Percentiles rank a stretch among this genome's conserved stretches.
These are phyloP conservation scores for Crucihimalaya himalaica DNA, from an alignment of 345 rosid species.

Conservation along the genomic window DNA sequence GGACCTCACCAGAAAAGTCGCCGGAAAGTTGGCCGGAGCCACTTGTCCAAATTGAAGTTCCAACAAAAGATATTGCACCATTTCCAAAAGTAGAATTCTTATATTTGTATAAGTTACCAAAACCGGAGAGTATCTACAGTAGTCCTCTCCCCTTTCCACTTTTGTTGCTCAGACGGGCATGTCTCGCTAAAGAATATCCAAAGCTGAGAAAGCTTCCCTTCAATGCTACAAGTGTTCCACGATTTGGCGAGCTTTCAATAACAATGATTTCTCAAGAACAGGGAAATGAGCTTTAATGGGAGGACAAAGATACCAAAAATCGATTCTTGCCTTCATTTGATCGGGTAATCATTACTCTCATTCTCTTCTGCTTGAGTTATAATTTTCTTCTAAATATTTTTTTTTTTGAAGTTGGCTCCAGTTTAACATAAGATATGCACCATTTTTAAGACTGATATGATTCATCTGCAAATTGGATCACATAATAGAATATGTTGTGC, in stretches of 20 bases:
- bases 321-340: not conserved
- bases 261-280: rapidly evolving
- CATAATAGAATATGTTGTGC: too few relatives aligned
- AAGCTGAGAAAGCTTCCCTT: conserved; percentile 18
- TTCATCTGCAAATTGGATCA: too few relatives aligned
- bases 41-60: too few relatives aligned
- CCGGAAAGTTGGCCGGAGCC: too few relatives aligned
- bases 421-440: too few relatives aligned
- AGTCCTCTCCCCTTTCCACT: conserved; percentile 11
- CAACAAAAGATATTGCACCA: not conserved
- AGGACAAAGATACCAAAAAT: not conserved
- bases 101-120: rapidly evolving
- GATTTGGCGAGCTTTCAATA: rapidly evolving
- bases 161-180: too few relatives aligned
- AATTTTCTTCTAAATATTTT: too few relatives aligned
- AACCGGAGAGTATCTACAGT: conserved; percentile 1
- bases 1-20: too few relatives aligned
- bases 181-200: too few relatives aligned
- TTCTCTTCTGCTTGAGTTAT: too few relatives aligned
- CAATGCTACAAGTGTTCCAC: conserved; percentile 1
- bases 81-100: rapidly evolving
- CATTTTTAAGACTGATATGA: too few relatives aligned
- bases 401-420: too few relatives aligned
- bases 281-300: not conserved
- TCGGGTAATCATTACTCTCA: not conserved